Evolutionary conservation across 352 stramenopile species (phyloP).

Genomic region (Globisporangium okanoganense): DNA sequence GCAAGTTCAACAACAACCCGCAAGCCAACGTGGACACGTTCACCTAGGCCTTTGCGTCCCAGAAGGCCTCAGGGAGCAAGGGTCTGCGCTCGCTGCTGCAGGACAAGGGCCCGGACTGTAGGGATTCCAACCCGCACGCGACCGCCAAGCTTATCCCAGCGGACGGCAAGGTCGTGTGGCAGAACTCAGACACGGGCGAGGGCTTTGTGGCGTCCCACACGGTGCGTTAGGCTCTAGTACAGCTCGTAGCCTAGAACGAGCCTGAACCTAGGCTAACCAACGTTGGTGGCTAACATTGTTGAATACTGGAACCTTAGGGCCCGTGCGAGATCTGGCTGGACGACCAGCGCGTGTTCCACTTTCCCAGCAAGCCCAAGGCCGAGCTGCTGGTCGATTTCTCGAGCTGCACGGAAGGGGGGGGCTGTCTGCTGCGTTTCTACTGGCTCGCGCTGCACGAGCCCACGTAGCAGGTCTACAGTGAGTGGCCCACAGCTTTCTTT

Average conservation of each 20-base stretch:
- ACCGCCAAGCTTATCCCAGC: not conserved
- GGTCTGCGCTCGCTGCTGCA: too few relatives aligned
- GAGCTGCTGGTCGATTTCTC: not conserved
- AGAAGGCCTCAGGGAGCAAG: too few relatives aligned
- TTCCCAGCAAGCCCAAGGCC: not conserved
- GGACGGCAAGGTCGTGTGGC: not conserved
- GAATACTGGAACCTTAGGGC: not conserved
- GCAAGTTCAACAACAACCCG: too few relatives aligned
- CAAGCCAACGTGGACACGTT: too few relatives aligned
- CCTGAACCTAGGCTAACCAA: too few relatives aligned
- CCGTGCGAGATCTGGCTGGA: not conserved
- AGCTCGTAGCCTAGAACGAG: too few relatives aligned
- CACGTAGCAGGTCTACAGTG: slow-evolving; percentile 1
- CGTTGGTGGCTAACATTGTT: too few relatives aligned
- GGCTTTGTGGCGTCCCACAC: slow-evolving; percentile 1
- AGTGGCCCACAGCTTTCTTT: too few relatives aligned
- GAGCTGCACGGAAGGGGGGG: not conserved
- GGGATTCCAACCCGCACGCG: too few relatives aligned
- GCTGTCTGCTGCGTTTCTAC: not conserved
- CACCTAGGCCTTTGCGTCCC: too few relatives aligned
- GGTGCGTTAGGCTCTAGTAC: too few relatives aligned
- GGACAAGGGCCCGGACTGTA: too few relatives aligned
- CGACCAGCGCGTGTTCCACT: not conserved
- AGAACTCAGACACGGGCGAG: not conserved
- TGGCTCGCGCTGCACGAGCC: slow-evolving; percentile 2